Percentiles rank a stretch among this genome's conserved stretches.
These are phyloP conservation scores for Silene noctiflora DNA, from an alignment of 179 eudicot genomes.

Conservation along the genomic window DNA sequence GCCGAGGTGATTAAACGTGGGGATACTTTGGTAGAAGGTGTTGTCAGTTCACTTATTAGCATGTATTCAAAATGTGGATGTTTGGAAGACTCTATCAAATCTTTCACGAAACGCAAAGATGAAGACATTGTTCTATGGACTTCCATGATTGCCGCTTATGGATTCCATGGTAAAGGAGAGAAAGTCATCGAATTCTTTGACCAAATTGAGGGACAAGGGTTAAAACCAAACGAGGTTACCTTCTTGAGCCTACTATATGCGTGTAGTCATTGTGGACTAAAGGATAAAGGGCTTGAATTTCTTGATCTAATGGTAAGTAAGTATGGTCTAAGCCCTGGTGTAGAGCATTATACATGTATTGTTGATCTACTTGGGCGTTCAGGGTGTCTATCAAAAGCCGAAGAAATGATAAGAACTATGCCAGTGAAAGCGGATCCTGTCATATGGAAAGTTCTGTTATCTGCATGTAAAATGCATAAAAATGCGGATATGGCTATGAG, in stretches of 20 bases:
- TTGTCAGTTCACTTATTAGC: conserved; percentile 63
- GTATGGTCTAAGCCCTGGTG: conserved; percentile 44
- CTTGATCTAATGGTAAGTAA: conserved; percentile 53
- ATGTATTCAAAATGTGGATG: conserved; percentile 90
- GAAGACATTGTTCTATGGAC: conserved; percentile 68
- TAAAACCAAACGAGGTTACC: conserved; percentile 64
- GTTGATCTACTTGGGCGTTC: conserved; percentile 83
- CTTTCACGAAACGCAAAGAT: conserved; percentile 42
- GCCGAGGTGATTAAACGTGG: conserved; percentile 64
- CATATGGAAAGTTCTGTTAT: conserved; percentile 79
- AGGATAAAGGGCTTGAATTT: conserved; percentile 58
- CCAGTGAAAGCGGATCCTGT: conserved; percentile 61
- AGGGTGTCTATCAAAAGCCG: conserved; percentile 71
- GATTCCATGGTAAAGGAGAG: conserved; percentile 81
- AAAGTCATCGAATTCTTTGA: conserved; percentile 57
- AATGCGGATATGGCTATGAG: conserved; percentile 57
- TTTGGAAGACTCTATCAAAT: conserved; percentile 62
- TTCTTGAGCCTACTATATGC: conserved; percentile 76
- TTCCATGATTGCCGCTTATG: conserved; percentile 84
- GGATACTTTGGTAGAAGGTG: conserved; percentile 41
- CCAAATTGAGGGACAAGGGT: conserved; percentile 48
- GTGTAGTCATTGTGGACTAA: conserved; percentile 76
- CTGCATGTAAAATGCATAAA: conserved; percentile 76
- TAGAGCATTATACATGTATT: conserved; percentile 76
- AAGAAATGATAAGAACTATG: conserved; percentile 67